A percentile compares a stretch with the other conserved stretches of the same genome.
These are phyloP conservation scores for Paulownia fortunei DNA, from an alignment of 257 asterid species.

Conservation along the genomic window DNA sequence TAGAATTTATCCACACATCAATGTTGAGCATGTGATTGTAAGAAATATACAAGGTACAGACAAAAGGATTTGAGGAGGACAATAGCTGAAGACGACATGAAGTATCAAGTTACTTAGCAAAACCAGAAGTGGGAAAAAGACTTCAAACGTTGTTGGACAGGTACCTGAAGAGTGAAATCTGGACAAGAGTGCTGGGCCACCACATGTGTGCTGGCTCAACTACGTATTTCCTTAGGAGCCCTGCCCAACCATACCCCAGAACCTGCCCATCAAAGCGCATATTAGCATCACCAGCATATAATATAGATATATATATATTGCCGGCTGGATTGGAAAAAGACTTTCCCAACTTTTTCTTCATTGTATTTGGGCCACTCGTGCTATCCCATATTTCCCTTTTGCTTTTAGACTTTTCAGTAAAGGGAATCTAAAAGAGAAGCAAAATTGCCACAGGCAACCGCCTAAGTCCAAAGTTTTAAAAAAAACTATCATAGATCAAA, in stretches of 20 bases:
- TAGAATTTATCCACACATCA: background rate
- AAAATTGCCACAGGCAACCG: background rate
- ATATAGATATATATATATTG: background rate
- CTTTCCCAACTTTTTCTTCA: background rate
- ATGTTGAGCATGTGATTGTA: background rate
- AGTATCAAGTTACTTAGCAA: background rate
- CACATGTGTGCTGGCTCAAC: slow-evolving; percentile 97
- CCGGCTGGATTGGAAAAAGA: background rate
- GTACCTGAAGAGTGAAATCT: slow-evolving; percentile 79
- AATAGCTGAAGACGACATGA: background rate
- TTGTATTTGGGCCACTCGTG: background rate
- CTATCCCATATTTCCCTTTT: background rate
- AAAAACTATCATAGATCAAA: background rate
- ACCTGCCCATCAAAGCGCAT: slow-evolving; percentile 51
- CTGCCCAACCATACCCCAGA: slow-evolving; percentile 92
- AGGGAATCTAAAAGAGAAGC: background rate
- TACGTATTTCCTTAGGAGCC: slow-evolving; percentile 80
- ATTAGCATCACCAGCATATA: background rate
- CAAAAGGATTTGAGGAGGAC: too few relatives aligned
- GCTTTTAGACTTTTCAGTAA: background rate
- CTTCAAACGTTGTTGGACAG: background rate
- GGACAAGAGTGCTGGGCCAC: slow-evolving; percentile 94
- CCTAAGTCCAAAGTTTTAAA: background rate
- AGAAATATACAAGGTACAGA: background rate
- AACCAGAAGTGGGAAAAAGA: background rate